A percentile compares a stretch with the other conserved stretches of the same genome.
Evolutionary conservation across 768 basidiomycete species (phyloP).

Genomic region (Suillus subalutaceus): DNA sequence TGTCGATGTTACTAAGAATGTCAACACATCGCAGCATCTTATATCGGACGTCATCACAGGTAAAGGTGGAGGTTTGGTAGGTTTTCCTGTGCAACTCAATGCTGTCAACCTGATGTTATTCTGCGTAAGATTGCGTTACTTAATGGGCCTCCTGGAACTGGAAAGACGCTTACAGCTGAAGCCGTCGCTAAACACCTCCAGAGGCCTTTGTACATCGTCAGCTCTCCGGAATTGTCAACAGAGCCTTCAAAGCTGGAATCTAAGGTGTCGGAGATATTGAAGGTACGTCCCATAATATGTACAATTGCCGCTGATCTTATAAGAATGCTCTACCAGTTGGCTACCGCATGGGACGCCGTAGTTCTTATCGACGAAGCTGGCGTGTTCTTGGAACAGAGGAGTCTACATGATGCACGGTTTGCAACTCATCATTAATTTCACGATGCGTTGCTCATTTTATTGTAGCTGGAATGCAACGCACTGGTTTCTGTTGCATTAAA

Average conservation of each 20-base stretch:
- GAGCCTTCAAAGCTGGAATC: slow-evolving; percentile 44
- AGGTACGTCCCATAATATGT: slow-evolving; percentile 10
- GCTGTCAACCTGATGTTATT: background rate
- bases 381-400: slow-evolving; percentile 12
- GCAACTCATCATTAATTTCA: background rate
- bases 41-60: slow-evolving; percentile 59
- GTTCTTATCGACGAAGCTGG: slow-evolving; percentile 55
- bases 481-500: slow-evolving; percentile 73
- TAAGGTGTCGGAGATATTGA: slow-evolving; percentile 33
- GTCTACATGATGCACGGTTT: slow-evolving; percentile 39
- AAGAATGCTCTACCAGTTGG: slow-evolving; percentile 51
- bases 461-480: slow-evolving; percentile 57
- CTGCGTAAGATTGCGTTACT: slow-evolving; percentile 22
- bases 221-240: slow-evolving; percentile 59
- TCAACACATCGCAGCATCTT: slow-evolving; percentile 20
- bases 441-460: background rate
- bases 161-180: slow-evolving; percentile 64
- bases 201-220: slow-evolving; percentile 54
- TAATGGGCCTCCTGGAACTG: slow-evolving; percentile 32
- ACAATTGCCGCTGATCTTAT: background rate
- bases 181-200: slow-evolving; percentile 60
- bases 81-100: slow-evolving; percentile 33
- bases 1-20: slow-evolving; percentile 28
- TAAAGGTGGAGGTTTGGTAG: slow-evolving; percentile 61
- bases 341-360: slow-evolving; percentile 61